Percentiles rank a stretch among this genome's conserved stretches.
Evolutionary conservation across 345 rosid species (phyloP).

Genomic region (Xanthoceras sorbifolium): DNA sequence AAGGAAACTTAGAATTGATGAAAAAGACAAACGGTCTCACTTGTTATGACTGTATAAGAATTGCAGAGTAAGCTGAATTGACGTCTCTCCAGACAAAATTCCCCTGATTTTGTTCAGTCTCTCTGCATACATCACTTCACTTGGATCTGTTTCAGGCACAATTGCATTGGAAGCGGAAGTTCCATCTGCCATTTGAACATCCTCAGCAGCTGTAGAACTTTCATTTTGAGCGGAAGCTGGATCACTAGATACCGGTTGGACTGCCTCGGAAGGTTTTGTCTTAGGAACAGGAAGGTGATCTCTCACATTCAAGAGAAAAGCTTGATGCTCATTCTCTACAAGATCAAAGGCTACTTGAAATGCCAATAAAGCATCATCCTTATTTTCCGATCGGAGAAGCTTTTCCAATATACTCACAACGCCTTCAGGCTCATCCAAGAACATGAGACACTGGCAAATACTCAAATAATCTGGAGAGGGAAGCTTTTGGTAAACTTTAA

Average conservation of each 20-base stretch:
- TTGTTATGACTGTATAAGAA: constrained; percentile 94
- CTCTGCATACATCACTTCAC: constrained; percentile 70
- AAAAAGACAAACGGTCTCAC: constrained; percentile 40
- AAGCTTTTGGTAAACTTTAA: constrained; percentile 80
- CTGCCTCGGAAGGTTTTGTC: constrained; percentile 52
- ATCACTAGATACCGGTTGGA: constrained; percentile 47
- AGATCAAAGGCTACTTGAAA: constrained; percentile 96
- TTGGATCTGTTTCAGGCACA: constrained; percentile 58
- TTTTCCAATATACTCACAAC: constrained; percentile 89
- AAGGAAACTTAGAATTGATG: background rate
- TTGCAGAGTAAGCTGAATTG: constrained; percentile 89
- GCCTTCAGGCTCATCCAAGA: constrained; percentile 87
- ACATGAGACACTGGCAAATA: constrained; percentile 98
- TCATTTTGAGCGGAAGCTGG: constrained; percentile 55
- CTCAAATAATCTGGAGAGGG: constrained; percentile 95
- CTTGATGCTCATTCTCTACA: constrained; percentile 97
- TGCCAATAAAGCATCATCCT: constrained; percentile 86
- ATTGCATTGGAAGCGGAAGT: constrained; percentile 43
- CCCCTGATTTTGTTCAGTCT: constrained; percentile 83
- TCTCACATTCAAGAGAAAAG: constrained; percentile 91
- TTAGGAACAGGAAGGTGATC: constrained; percentile 77
- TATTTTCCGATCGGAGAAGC: constrained; percentile 81
- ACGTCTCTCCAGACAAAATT: constrained; percentile 94
- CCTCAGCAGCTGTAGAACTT: constrained; percentile 52
- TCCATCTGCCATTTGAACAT: constrained; percentile 86